Evolutionary conservation across 371 early-diverging fungal species (phyloP), one percentile per base, ranked within the genome.

Genomic region (Apophysomyces sp.): DNA sequence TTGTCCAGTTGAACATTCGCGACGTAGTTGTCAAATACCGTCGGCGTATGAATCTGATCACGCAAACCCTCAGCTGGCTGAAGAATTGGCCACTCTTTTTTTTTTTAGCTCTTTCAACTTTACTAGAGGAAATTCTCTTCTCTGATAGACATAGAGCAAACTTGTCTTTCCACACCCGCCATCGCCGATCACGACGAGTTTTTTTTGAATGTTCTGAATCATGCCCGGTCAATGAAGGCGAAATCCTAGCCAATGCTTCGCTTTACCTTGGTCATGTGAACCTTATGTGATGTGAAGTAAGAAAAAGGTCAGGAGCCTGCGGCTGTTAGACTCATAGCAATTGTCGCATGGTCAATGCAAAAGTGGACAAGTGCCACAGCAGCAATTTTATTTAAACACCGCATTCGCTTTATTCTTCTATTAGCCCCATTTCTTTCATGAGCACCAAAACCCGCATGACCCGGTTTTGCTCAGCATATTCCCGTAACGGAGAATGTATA

Each of bases 1-100:
- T 66, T 61, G 60, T 89, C 87, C 7, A 91, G 82, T 73, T 87
- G 87, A 15, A 94, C 88, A 52, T 89, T 86, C 18, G 91, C 89
- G 1, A 89, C 87, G 72, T 91, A 94, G 73, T 92, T 93, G 67
- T 94, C 94, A 73, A 95, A 94, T 8, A 94, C 89, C 12, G 94
- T 92, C n/a, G 92, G 92, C 12, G 91, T 32, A 68, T 80, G 77
- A 57, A 30, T 39, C 29, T 40, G 24, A 28, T 49, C 51, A 30
- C n/a, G 11, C 2, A 9, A 9, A 34, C 41, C 58, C 29, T 18
- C n/a, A n/a, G n/a, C n/a, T n/a, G n/a, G n/a, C n/a, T n/a, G n/a
- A n/a, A n/a, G n/a, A n/a, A n/a, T n/a, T n/a, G n/a, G n/a, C n/a
- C n/a, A n/a, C n/a, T n/a, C n/a, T n/a, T n/a, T n/a, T n/a, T n/a